Evolutionary conservation across 805 yeast species (phyloP).

Genomic region (Teunomyces cretensis): DNA sequence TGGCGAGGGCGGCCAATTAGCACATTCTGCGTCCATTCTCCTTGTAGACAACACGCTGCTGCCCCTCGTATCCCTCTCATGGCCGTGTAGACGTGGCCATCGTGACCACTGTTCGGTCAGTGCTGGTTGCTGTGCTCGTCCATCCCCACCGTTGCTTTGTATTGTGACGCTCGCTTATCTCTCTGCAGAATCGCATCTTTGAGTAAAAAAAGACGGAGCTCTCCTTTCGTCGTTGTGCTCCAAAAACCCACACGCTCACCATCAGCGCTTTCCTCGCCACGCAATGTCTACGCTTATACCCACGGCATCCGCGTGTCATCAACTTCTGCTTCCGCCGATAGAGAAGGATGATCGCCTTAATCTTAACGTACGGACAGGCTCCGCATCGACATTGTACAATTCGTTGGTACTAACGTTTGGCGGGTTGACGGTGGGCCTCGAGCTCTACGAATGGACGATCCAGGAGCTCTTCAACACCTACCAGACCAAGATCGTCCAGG

Average conservation of each 20-base stretch:
- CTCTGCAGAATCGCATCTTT: too few relatives aligned
- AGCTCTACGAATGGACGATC: conserved; percentile 39
- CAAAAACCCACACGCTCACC: background rate
- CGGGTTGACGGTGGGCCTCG: conserved; percentile 63
- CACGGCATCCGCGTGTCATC: conserved; percentile 60
- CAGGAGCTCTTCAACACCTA: conserved; percentile 41
- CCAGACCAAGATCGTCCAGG: conserved; percentile 22
- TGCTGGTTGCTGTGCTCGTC: too few relatives aligned
- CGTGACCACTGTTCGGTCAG: too few relatives aligned
- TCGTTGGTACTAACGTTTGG: conserved; percentile 66
- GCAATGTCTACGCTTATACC: conserved; percentile 64
- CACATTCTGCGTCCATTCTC: too few relatives aligned
- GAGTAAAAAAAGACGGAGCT: too few relatives aligned
- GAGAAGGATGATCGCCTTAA: conserved; percentile 55
- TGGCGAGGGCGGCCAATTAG: too few relatives aligned
- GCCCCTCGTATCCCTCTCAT: too few relatives aligned
- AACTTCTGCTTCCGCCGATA: conserved; percentile 52
- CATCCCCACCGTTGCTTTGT: too few relatives aligned
- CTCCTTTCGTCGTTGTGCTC: too few relatives aligned
- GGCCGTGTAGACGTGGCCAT: too few relatives aligned
- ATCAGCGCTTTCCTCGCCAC: background rate
- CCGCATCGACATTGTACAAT: conserved; percentile 55
- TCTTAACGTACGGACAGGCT: conserved; percentile 66
- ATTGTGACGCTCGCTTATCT: too few relatives aligned
- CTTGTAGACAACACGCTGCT: too few relatives aligned